A percentile compares a stretch with the other conserved stretches of the same genome.
Conservation (phyloP, 805 yeast species). For the Saccharomycopsis sp. region DNA sequence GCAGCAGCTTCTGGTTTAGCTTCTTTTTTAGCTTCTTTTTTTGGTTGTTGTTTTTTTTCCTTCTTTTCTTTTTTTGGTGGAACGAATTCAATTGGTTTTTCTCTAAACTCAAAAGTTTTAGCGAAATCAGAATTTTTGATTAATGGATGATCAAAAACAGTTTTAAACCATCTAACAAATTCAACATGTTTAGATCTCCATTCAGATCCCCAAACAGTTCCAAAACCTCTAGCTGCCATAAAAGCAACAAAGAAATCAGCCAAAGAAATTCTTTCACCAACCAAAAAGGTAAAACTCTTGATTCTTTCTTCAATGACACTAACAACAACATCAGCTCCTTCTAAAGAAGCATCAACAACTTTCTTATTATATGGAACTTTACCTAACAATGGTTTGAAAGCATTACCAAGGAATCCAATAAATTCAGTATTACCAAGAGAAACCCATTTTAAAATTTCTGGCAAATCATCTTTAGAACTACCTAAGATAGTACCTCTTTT, state of each 20-base stretch:
- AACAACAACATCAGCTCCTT: constrained; percentile 4
- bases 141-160: constrained; percentile 27
- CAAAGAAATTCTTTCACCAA: constrained; percentile 12
- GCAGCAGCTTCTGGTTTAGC: constrained; percentile 47
- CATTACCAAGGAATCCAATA: constrained; percentile 26
- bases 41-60: constrained; percentile 32
- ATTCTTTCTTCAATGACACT: constrained; percentile 9
- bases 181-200: constrained; percentile 11
- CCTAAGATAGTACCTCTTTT: constrained; percentile 8
- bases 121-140: constrained; percentile 20
- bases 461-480: constrained; percentile 17
- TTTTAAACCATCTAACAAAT: constrained; percentile 21
- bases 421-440: constrained; percentile 11
- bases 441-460: constrained; percentile 13
- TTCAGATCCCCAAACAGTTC: constrained; percentile 32
- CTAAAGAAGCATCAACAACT: constrained; percentile 4
- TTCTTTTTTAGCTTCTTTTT: constrained; percentile 15
- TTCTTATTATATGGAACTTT: constrained; percentile 10
- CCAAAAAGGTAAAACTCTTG: constrained; percentile 9
- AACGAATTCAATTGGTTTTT: constrained; percentile 46
- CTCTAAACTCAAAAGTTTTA: constrained; percentile 46
- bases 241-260: constrained; percentile 12
- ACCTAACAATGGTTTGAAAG: constrained; percentile 38
- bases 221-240: constrained; percentile 38
- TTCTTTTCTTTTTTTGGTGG: constrained; percentile 45